Conservation (phyloP, 495 filamentous ascomycete species). For the Talaromyces nanjingensis region DNA sequence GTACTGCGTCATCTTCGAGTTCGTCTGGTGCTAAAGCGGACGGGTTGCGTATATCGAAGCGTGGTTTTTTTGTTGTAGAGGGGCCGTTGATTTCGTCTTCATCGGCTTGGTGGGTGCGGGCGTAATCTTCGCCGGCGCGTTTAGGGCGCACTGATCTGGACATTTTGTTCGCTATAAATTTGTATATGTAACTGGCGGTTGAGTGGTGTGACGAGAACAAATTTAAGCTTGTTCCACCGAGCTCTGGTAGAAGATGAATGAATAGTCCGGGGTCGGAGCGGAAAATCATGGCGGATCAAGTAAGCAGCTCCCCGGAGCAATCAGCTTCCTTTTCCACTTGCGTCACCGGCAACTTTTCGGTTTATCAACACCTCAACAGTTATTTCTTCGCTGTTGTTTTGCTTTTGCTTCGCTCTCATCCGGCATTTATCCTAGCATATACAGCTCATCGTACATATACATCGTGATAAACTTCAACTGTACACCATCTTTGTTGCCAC, state of each 20-base stretch:
- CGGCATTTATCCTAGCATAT: slow-evolving; percentile 5
- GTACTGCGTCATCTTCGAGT: slow-evolving; percentile 68
- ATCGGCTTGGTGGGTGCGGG: slow-evolving; percentile 60
- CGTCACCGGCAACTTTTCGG: slow-evolving; percentile 24
- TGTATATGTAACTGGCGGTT: not conserved
- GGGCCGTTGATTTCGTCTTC: slow-evolving; percentile 40
- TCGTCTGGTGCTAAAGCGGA: slow-evolving; percentile 77
- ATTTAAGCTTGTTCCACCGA: slow-evolving; percentile 15
- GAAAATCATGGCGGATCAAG: slow-evolving; percentile 36
- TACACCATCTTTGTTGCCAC: slow-evolving; percentile 2
- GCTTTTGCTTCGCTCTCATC: slow-evolving; percentile 7
- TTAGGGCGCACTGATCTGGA: slow-evolving; percentile 58
- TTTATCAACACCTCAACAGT: slow-evolving; percentile 2
- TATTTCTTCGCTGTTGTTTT: not conserved
- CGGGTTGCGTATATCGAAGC: slow-evolving; percentile 93
- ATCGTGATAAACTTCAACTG: not conserved
- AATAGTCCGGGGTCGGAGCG: slow-evolving; percentile 34
- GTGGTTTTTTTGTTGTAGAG: slow-evolving; percentile 67
- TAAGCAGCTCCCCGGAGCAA: not conserved
- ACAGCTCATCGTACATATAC: not conserved
- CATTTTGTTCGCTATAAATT: slow-evolving; percentile 1
- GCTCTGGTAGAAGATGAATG: slow-evolving; percentile 1
- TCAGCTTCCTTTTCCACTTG: slow-evolving; percentile 19
- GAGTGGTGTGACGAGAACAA: slow-evolving; percentile 12
- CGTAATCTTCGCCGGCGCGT: slow-evolving; percentile 70